Evolutionary conservation across 2,329 filamentous ascomycete genomes (phyloP), one percentile per base, ranked within the genome.

Genomic region (Aaosphaeria pasadenensis): DNA sequence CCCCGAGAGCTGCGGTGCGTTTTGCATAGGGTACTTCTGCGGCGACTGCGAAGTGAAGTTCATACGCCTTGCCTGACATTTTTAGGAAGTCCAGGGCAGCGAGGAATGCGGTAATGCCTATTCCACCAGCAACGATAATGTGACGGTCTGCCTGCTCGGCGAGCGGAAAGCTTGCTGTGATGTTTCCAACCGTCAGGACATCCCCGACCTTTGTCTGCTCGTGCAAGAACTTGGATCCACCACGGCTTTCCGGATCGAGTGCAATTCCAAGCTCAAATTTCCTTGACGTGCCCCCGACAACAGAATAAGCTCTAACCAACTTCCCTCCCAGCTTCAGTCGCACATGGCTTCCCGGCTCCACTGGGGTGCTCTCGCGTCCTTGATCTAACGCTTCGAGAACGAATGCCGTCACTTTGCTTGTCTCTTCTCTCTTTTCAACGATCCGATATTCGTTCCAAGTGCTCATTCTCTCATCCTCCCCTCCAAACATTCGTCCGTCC

Each of bases 61-160:
- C 70, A 35, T 75, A 77, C 47, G 7, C 28, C 17, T 76, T 75
- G 61, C 65, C 51, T n/a, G 54, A 51, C 2, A 53, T 46, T 30
- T 43, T 11, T 3, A 71, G 62, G 9, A 61, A 51, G 43, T 77
- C 66, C 3, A 81, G 59, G 28, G 82, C 69, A 1, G 71, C 57
- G 6, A 87, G 58, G 53, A 87, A 87, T 0, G 84, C 84, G 1
- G 85, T 87, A 51, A 87, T 79, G 0, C 84, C 85, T 30, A 87
- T 82, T 0, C 84, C 85, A 7, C 81, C 84, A 0, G 77, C 82
- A 30, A 88, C 78, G 56, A 86, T 81, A 36, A 87, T 72, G 53
- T 86, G 83, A 43, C 79, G 74, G 53, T 79, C 81, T 6, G 80
- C 80, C 1, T 74, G 67, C 2, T 49, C 59, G 0, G 70, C 71